These are phyloP conservation scores for Stephanodiscus triporus DNA, from an alignment of 108 stramenopile species.

Conservation along the genomic window DNA sequence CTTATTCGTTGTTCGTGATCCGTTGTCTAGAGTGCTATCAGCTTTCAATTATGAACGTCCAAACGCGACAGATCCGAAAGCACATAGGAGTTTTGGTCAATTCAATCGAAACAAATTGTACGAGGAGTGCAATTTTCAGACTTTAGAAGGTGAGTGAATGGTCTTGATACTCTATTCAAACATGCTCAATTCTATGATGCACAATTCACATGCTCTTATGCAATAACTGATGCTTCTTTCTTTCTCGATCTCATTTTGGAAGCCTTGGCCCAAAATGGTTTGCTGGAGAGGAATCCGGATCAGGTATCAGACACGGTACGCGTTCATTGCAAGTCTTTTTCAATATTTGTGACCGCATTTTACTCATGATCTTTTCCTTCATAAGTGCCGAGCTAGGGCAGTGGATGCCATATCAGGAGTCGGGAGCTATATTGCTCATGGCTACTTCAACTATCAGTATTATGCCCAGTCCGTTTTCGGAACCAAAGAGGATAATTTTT, in stretches of 20 bases:
- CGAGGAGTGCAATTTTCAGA: conserved; percentile 27
- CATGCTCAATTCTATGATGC: not conserved
- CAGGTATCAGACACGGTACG: not conserved
- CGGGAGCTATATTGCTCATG: conserved; percentile 15
- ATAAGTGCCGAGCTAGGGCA: conserved; percentile 18
- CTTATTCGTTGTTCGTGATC: conserved; percentile 44
- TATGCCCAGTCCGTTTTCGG: conserved; percentile 24
- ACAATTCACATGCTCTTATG: not conserved
- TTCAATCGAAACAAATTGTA: conserved; percentile 17
- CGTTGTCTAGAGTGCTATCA: conserved; percentile 28
- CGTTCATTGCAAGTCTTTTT: not conserved
- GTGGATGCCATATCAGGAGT: conserved; percentile 9
- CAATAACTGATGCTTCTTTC: not conserved
- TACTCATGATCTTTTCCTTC: not conserved
- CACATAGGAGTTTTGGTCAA: not conserved
- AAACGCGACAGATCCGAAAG: conserved; percentile 1
- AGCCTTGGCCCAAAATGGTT: conserved; percentile 33
- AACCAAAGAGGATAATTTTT: not conserved
- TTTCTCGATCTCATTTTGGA: not conserved
- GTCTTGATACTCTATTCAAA: not conserved
- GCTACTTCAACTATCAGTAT: conserved; percentile 46
- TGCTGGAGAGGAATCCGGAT: conserved; percentile 2
- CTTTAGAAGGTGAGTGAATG: conserved; percentile 11
- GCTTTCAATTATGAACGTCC: conserved; percentile 46
- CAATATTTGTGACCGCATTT: not conserved